Base-by-base conservation (phyloP, 2,329 filamentous ascomycete genomes). In the Pseudocercospora fuligena region DNA sequence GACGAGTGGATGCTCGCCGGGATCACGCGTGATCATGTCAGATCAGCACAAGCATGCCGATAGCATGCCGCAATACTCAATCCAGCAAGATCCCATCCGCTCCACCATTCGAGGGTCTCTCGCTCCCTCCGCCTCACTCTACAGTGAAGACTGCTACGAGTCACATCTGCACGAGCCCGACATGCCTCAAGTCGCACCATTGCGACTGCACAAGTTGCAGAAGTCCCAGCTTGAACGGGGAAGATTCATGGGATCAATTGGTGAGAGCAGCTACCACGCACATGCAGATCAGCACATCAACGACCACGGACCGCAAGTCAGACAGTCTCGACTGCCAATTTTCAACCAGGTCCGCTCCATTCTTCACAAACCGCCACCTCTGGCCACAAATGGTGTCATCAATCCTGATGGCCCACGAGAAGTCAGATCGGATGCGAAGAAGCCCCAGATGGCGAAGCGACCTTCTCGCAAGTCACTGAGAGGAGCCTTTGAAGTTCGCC, bases 61-160 rank as follows among this genome's bases (percentile, higher is more conserved):
- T 73, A 72, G 79, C 73, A 67, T 79, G 77, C 73, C 81, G 75
- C 67, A 78, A 70, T 70, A 80, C 78, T 74, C 76, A 69, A 75
- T 77, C 59, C 71, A 73, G 53, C 64, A 71, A 43, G 70, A 77
- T 61, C 62, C 70, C 33, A 56, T 51, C 27, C 27, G 65, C 7
- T 62, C 65, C 14, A 46, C 43, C 14, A 75, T 68, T 64, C 69
- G 49, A 59, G 65, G 43, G 74, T 79, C 56, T 75, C 77, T 74
- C 73, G 78, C 67, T 74, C 80, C 72, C 21, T 65, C 70, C 4
- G 64, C 64, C 14, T 74, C 73, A 19, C 31, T 80, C 74, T 67
- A 79, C 78, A 63, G 78, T 64, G 79, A 80, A 59, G 78, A 81
- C 61, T 73, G 68, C 40, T 59, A 66, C 61, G 40, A 59, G 47